Evolutionary conservation across 768 basidiomycete genomes (phyloP), one percentile per base, ranked within the genome.

Genomic region (Naganishia onofrii): DNA sequence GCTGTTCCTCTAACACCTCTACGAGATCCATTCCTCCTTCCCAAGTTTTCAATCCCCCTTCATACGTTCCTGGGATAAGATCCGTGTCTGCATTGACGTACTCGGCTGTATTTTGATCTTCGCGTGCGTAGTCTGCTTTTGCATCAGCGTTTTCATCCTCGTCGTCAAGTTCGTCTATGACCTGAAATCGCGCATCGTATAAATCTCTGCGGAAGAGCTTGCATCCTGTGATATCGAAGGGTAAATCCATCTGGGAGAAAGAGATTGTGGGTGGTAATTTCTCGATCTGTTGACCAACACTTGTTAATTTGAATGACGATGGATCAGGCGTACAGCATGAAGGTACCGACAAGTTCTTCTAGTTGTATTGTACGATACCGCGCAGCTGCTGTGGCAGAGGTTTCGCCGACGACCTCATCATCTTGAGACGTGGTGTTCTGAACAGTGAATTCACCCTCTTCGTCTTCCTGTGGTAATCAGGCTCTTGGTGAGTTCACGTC

Each of bases 1-100:
- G 53, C 69, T 23, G 76, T 75, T 54, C 84, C 71, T 26, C 66
- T 48, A 82, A 56, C 46, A 88, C 89, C 38, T 86, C 84, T 0
- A 90, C 90, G 2, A 98, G 84, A 79, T 98, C 95, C 17, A 93
- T 81, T 57, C 91, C 90, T 74, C 92, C 95, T 79, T 99, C 95
- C 95, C 95, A 99, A 1, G 93, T 97, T 81, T 98, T 97, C 64
- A 98, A 79, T 6, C 95, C 95, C 26, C 95, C 95, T 82, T 99
- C 95, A 74, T 99, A 98, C 0, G 93, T 84, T 0, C 93, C 89
- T 2, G 93, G 90, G 3, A 97, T 87, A 17, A 99, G 86, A 80
- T 98, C 95, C 0, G 92, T 92, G 0, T 90, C 90, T 0, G 88
- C 87, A 72, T 92, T 89, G 21, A 95, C 83, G 69, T 89, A 91